Evolutionary conservation across 2,329 filamentous ascomycete genomes (phyloP).

Genomic region (Ophiostoma montium): DNA sequence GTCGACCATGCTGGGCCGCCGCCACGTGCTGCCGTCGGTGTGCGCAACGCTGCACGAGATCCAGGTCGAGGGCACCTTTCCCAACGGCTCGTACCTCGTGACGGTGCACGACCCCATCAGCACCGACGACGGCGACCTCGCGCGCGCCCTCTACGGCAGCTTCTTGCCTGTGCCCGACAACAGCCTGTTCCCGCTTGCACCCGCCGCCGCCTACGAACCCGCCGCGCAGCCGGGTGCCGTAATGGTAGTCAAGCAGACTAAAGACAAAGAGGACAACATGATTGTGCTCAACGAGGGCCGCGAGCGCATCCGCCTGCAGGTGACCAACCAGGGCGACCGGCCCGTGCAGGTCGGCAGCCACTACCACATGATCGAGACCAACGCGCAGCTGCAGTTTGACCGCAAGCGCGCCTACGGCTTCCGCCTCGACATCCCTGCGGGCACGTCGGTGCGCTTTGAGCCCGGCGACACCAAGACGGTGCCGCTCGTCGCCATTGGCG

Average conservation of each 20-base stretch:
- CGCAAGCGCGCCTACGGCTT: constrained; percentile 69
- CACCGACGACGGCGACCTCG: constrained; percentile 72
- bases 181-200: constrained; percentile 51
- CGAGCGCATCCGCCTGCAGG: constrained; percentile 56
- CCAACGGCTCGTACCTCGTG: constrained; percentile 79
- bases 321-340: constrained; percentile 77
- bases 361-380: constrained; percentile 94
- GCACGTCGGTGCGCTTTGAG: constrained; percentile 86
- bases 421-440: constrained; percentile 77
- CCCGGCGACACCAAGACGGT: constrained; percentile 87
- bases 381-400: constrained; percentile 80
- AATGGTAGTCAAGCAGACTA: constrained; percentile 35
- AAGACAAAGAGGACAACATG: constrained; percentile 46
- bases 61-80: constrained; percentile 90
- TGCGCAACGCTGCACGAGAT: constrained; percentile 66
- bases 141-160: constrained; percentile 77
- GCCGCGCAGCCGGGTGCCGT: constrained; percentile 67
- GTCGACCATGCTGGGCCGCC: constrained; percentile 80
- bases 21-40: constrained; percentile 79
- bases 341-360: constrained; percentile 90
- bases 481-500: constrained; percentile 76
- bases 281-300: constrained; percentile 62
- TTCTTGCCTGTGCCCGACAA: constrained; percentile 69
- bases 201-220: constrained; percentile 50
- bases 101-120: constrained; percentile 86